phyloP scores from a whole-genome alignment of 1,284 basidiomycete genomes.

The Naganishia cerealis region DNA sequence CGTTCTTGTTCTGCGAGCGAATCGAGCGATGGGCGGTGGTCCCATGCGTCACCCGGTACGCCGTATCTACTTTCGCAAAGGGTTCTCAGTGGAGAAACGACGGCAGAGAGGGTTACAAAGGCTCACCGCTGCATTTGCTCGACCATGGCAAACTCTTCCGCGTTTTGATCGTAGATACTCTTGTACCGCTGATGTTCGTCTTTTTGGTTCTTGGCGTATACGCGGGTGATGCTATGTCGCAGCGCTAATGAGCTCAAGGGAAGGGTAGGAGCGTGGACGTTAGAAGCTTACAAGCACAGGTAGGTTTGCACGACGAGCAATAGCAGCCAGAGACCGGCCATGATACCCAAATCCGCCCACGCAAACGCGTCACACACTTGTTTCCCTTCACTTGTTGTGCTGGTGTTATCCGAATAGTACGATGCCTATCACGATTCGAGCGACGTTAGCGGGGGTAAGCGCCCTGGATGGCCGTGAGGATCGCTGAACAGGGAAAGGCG shows the following conservation, averaged over 20 bases:
- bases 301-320: slow-evolving; percentile 71
- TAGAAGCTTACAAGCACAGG: slow-evolving; percentile 44
- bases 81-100: too few species aligned
- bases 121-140: slow-evolving; percentile 65
- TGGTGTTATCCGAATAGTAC: slow-evolving; percentile 42
- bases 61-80: slow-evolving; percentile 36
- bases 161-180: slow-evolving; percentile 62
- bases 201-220: slow-evolving; percentile 72
- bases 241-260: not conserved
- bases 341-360: slow-evolving; percentile 87
- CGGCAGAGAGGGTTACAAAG: too few species aligned
- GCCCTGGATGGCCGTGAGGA: too few species aligned
- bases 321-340: slow-evolving; percentile 79
- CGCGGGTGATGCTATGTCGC: slow-evolving; percentile 63
- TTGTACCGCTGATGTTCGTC: slow-evolving; percentile 78
- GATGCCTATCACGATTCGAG: slow-evolving; percentile 35
- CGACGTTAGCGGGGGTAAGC: too few species aligned
- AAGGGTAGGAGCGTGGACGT: too few species aligned
- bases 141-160: slow-evolving; percentile 62
- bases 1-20: slow-evolving; percentile 36
- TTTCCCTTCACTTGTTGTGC: slow-evolving; percentile 59
- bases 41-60: slow-evolving; percentile 66
- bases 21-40: slow-evolving; percentile 64
- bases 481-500: slow-evolving; percentile 39
- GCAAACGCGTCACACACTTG: slow-evolving; percentile 80